Conservation (phyloP, 2,329 filamentous ascomycete genomes). For the Fusarium mundagurra region DNA sequence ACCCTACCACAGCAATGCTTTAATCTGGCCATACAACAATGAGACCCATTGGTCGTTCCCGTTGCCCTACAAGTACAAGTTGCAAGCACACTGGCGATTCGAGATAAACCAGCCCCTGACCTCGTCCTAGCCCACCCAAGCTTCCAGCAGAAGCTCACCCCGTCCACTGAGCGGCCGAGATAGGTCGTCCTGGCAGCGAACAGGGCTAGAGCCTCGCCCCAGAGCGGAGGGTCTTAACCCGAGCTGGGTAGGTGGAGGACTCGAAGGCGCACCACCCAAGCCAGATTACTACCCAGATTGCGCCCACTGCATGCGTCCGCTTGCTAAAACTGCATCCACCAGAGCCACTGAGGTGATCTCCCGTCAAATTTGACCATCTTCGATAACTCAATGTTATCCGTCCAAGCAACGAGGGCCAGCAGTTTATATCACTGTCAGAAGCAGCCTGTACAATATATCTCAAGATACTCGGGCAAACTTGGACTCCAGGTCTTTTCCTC, state of each 20-base stretch:
- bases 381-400: not conserved
- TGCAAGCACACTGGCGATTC: conserved; percentile 19
- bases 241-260: conserved; percentile 36
- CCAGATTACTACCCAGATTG: conserved; percentile 35
- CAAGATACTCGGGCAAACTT: not conserved
- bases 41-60: not conserved
- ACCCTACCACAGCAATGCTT: not conserved
- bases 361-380: conserved; percentile 32
- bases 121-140: conserved; percentile 24
- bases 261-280: conserved; percentile 36
- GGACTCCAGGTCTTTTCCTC: not conserved
- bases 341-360: conserved; percentile 38
- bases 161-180: conserved; percentile 27
- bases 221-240: conserved; percentile 36
- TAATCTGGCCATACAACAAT: not conserved
- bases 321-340: conserved; percentile 30
- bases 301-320: conserved; percentile 27
- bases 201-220: conserved; percentile 36
- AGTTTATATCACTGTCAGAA: not conserved
- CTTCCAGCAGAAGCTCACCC: conserved; percentile 33
- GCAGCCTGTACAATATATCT: not conserved
- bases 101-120: conserved; percentile 34
- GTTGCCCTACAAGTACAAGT: conserved; percentile 7
- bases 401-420: conserved; percentile 1
- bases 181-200: conserved; percentile 33